Conservation (phyloP, 148 eudicot species). For the Silene uniflora region DNA sequence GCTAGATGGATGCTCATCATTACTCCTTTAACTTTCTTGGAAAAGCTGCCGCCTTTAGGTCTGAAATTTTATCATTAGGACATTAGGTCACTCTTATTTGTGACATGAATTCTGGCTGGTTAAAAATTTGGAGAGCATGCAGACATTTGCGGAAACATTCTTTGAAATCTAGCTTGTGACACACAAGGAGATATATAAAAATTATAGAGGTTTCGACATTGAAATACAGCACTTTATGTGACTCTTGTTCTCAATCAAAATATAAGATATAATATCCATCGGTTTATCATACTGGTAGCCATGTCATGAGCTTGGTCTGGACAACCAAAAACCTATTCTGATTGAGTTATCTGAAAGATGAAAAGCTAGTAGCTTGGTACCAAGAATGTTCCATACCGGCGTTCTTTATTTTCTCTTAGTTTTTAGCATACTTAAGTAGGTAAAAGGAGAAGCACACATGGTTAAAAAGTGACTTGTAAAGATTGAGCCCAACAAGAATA, state of each 20-base stretch:
- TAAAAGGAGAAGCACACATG: too few relatives aligned
- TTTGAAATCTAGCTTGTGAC: background rate
- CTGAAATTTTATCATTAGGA: background rate
- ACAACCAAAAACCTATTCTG: background rate
- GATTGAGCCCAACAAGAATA: too few relatives aligned
- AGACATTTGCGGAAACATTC: background rate
- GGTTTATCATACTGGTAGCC: background rate
- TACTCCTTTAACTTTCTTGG: background rate
- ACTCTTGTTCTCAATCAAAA: background rate
- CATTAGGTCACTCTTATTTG: background rate
- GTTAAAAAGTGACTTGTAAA: too few relatives aligned
- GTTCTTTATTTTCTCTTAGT: too few relatives aligned
- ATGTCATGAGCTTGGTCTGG: background rate
- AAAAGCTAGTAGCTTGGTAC: background rate
- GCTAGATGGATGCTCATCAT: conserved; percentile 1
- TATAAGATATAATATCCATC: background rate
- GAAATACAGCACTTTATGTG: background rate
- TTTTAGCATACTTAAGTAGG: too few relatives aligned
- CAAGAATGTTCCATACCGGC: background rate
- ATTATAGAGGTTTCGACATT: background rate
- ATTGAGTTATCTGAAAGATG: background rate
- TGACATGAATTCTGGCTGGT: background rate
- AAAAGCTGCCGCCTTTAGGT: background rate
- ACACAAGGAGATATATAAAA: background rate
- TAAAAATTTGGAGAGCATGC: background rate